Conservation (phyloP, 2,329 filamentous ascomycete genomes). For the Paracoccidioides lutzii region DNA sequence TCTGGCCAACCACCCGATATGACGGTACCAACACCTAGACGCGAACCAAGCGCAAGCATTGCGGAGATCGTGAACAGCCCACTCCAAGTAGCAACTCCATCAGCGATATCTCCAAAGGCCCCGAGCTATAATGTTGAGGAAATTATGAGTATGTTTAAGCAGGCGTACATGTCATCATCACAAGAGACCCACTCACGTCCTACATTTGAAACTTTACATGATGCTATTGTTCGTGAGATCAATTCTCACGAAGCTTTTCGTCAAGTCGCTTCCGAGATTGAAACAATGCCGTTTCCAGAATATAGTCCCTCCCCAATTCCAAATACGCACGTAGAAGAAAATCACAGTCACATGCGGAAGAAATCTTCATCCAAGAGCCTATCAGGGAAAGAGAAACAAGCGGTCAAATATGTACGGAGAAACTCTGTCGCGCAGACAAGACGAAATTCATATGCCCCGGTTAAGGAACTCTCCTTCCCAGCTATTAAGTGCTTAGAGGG, state of each 20-base stretch:
- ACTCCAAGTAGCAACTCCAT: slow-evolving; percentile 19
- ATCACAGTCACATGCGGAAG: slow-evolving; percentile 7
- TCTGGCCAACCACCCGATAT: slow-evolving; percentile 18
- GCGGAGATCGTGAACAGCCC: slow-evolving; percentile 32
- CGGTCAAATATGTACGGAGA: slow-evolving; percentile 21
- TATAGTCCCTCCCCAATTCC: slow-evolving; percentile 1
- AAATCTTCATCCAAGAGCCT: slow-evolving; percentile 14
- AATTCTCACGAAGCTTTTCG: slow-evolving; percentile 33
- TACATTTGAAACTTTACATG: slow-evolving; percentile 30
- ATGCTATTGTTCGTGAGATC: slow-evolving; percentile 32
- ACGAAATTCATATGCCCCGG: slow-evolving; percentile 14
- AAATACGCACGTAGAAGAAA: neutral
- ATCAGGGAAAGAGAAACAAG: slow-evolving; percentile 21
- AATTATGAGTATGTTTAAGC: slow-evolving; percentile 31
- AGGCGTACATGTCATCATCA: slow-evolving; percentile 23
- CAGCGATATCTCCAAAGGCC: slow-evolving; percentile 14
- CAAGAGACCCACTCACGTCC: slow-evolving; percentile 20
- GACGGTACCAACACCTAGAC: neutral
- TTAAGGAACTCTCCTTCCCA: slow-evolving; percentile 11
- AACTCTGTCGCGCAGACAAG: slow-evolving; percentile 20
- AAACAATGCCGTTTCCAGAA: neutral
- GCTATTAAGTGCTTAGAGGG: slow-evolving; percentile 10
- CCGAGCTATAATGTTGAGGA: slow-evolving; percentile 25
- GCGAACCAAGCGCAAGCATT: slow-evolving; percentile 24
- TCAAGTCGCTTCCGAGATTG: slow-evolving; percentile 7